Percentiles rank a stretch among this genome's conserved stretches.
Conservation (phyloP, 345 rosid genomes). For the Streptanthus diversifolius region DNA sequence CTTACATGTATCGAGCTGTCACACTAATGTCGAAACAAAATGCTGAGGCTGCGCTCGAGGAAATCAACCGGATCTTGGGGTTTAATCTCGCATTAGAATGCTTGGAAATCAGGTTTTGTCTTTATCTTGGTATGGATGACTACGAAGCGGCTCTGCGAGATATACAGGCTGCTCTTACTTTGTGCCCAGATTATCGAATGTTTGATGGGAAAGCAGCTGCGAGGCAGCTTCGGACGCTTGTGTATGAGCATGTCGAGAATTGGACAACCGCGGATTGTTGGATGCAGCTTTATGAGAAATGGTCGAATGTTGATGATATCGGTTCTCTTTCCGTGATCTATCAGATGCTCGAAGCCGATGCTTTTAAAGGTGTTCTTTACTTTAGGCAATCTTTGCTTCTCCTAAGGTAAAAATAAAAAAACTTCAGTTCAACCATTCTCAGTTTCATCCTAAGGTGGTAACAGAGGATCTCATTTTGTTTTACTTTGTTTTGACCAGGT, state of each 20-base stretch:
- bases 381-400: constrained; percentile 96
- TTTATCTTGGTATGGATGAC: constrained; percentile 83
- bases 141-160: constrained; percentile 83
- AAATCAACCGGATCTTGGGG: constrained; percentile 81
- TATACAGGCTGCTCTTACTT: constrained; percentile 90
- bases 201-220: constrained; percentile 93
- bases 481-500: constrained; percentile 42
- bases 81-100: constrained; percentile 93
- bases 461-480: not conserved
- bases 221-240: constrained; percentile 78
- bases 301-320: constrained; percentile 96
- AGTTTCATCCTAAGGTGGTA: not conserved
- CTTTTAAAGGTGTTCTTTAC: constrained; percentile 81
- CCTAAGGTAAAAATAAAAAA: constrained; percentile 51
- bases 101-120: constrained; percentile 95
- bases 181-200: constrained; percentile 85
- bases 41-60: constrained; percentile 72
- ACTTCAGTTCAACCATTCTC: not conserved
- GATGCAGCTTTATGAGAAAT: constrained; percentile 90
- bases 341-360: constrained; percentile 98
- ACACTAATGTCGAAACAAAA: constrained; percentile 74
- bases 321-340: constrained; percentile 98
- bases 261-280: constrained; percentile 99
- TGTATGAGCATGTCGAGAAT: constrained; percentile 79
- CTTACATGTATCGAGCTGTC: constrained; percentile 93